Base-by-base conservation (phyloP, 176 grass and related monocot species). In the Thinopyrum elongatum region DNA sequence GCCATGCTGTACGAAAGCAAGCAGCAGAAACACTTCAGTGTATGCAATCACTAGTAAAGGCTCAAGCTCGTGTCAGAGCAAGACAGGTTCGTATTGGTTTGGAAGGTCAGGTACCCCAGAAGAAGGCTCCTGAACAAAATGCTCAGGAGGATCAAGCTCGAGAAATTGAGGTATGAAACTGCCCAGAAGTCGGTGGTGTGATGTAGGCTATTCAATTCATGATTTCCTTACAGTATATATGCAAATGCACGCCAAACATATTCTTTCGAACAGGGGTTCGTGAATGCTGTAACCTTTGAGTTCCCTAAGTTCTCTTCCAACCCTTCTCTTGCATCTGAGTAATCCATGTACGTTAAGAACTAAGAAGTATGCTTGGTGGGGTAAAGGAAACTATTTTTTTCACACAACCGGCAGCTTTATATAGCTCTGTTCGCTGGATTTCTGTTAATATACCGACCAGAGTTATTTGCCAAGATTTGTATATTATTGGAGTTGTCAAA, bases 1-100 rank as follows among this genome's bases (percentile, higher is more conserved):
- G 96, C 82, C 96, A 98, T 92, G 90, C 94, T 86, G 96, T 98
- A 65, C 93, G 96, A 84, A 98, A 95, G 71, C 92, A 98, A 91
- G 96, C 96, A 86, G 92, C 93, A 83, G 94, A 93, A 61, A 98
- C 96, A 83, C 96, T 98, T 86, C 92, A 94, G 41, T 95, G 93
- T 87, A 98, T 98, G 96, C 92, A 98, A 92, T 88, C 93, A 10
- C 82, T 98, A 7, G 96, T 95, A 64, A 86, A 94, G 88, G 96
- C 94, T 81, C 96, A 98, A 86, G 96, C 96, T 85, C 96, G 96
- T 90, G 92, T 98, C 23, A 95, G 96, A 86, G 96, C 96, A 33
- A 93, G 93, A 65, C 81, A 90, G 86, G 96, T 95, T 34, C 86
- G 93, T 74, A 89, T 95, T 81, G 85, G 93, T 72, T 92, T 98